Evolutionary conservation across 2,329 filamentous ascomycete genomes (phyloP).

Genomic region (Achaetomium macrosporum): DNA sequence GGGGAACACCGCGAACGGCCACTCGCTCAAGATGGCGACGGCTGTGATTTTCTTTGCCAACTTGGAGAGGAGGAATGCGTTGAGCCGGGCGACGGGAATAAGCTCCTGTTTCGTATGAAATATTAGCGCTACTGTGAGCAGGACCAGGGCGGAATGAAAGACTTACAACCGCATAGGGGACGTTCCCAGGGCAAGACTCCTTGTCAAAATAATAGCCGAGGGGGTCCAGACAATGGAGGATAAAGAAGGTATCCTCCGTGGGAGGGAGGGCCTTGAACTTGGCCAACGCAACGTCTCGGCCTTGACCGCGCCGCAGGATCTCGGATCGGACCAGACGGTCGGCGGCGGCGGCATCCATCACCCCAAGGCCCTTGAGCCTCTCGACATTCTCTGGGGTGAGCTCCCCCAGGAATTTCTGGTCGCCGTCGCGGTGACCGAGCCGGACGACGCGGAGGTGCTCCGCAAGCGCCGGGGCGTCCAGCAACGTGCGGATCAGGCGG

Average conservation of each 20-base stretch:
- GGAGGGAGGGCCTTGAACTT: background rate
- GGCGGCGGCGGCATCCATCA: no score
- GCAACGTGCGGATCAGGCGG: background rate
- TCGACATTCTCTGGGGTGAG: background rate
- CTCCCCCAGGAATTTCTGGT: background rate
- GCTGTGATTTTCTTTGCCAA: background rate
- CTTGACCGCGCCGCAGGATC: no score
- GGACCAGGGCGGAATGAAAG: background rate
- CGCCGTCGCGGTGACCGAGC: background rate
- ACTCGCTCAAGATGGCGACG: slow-evolving; percentile 1
- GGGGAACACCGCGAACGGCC: slow-evolving; percentile 4
- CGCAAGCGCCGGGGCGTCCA: background rate
- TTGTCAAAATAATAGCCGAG: no score
- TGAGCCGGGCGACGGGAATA: background rate
- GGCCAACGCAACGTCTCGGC: background rate
- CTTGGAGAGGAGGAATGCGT: slow-evolving; percentile 3
- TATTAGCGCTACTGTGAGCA: background rate
- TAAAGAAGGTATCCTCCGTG: background rate
- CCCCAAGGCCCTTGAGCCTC: background rate
- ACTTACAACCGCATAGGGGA: background rate
- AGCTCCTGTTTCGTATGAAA: background rate
- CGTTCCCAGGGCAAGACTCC: no score
- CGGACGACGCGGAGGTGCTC: slow-evolving; percentile 1
- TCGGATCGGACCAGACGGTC: no score
- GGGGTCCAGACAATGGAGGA: background rate